Percentiles rank a stretch among this genome's conserved stretches.
These are phyloP conservation scores for Sicyos baderoa DNA, from an alignment of 306 rosid genomes.

Conservation along the genomic window DNA sequence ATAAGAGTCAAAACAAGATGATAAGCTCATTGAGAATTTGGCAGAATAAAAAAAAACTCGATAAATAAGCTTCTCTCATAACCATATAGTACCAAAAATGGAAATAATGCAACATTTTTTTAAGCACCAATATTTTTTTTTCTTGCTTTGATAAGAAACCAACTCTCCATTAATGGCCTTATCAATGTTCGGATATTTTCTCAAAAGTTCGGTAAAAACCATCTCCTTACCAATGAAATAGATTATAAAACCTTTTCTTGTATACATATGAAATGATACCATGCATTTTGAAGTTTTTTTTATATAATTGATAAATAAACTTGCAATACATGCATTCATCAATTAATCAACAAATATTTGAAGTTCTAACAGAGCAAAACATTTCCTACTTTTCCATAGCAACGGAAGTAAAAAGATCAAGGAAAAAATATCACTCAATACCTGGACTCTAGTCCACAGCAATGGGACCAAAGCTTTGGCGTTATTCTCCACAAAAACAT, in stretches of 20 bases:
- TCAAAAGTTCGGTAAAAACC: not conserved
- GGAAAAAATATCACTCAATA: conserved; percentile 20
- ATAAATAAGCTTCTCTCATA: not conserved
- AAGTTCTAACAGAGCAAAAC: not conserved
- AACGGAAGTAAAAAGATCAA: conserved; percentile 9
- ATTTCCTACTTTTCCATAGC: not conserved
- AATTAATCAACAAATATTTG: conserved; percentile 6
- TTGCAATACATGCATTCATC: conserved; percentile 6
- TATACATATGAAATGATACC: not conserved
- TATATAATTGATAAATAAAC: not conserved
- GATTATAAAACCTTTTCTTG: not conserved
- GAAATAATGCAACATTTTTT: conserved; percentile 2
- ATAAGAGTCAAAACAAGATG: conserved; percentile 3
- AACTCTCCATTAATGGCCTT: not conserved
- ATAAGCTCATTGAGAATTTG: not conserved
- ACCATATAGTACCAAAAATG: not conserved
- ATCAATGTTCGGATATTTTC: not conserved
- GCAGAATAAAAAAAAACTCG: not conserved
- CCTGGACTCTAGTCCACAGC: conserved; percentile 99
- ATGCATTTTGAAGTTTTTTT: not conserved
- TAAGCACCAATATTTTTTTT: not conserved
- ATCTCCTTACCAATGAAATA: not conserved
- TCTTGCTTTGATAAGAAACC: not conserved
- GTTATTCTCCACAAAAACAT: conserved; percentile 92
- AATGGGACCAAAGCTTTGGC: conserved; percentile 97